phyloP scores from a whole-genome alignment of 345 rosid species.

The Moringa oleifera region DNA sequence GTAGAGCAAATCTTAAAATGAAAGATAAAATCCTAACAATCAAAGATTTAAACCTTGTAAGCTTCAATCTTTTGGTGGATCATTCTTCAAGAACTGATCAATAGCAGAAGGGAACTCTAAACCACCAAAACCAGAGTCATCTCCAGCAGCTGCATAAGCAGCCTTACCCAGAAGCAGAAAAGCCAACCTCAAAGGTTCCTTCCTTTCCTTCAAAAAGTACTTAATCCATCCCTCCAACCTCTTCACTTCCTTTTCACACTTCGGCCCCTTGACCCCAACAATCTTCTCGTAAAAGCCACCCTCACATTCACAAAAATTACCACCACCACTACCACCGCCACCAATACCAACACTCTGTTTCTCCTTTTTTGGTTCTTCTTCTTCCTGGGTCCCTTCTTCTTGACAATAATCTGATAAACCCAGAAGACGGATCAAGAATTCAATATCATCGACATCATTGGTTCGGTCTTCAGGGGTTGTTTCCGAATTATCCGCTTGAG shows the following conservation, averaged over 20 bases:
- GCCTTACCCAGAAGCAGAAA: constrained; percentile 48
- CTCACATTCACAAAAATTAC: constrained; percentile 24
- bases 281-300: constrained; percentile 41
- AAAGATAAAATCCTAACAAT: neutral
- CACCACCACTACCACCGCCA: constrained; percentile 1
- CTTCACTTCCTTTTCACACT: constrained; percentile 34
- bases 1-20: no score
- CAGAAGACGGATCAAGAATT: constrained; percentile 28
- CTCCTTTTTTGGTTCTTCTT: no score
- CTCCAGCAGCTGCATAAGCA: constrained; percentile 17
- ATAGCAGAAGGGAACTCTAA: constrained; percentile 46
- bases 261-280: constrained; percentile 49
- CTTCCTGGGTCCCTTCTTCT: no score
- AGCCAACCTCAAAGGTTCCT: constrained; percentile 43
- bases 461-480: constrained; percentile 1
- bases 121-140: constrained; percentile 19
- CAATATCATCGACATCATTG: constrained; percentile 23
- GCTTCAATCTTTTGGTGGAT: constrained; percentile 32
- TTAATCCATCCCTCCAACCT: constrained; percentile 44
- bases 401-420: constrained; percentile 16
- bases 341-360: no score
- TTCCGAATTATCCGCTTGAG: constrained; percentile 6
- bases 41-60: neutral
- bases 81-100: constrained; percentile 31
- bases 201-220: constrained; percentile 21